Evolutionary conservation across 2,329 filamentous ascomycete species (phyloP).

Genomic region (Thelonectria olida): DNA sequence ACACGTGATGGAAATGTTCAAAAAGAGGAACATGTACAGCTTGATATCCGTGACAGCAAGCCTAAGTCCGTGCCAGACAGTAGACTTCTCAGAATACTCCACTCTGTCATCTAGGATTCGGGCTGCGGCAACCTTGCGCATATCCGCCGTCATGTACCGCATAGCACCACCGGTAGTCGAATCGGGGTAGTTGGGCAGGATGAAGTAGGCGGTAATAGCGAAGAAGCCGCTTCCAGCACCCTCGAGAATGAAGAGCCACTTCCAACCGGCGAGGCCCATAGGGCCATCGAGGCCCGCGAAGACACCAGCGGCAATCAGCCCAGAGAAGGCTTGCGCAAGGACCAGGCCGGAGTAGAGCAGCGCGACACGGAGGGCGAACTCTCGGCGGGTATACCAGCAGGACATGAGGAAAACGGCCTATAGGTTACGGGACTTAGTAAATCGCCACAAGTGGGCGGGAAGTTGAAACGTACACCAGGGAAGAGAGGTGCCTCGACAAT

Average conservation of each 20-base stretch:
- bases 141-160: constrained; percentile 28
- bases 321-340: constrained; percentile 48
- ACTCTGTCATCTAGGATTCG: constrained; percentile 29
- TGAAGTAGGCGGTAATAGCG: constrained; percentile 32
- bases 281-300: not conserved
- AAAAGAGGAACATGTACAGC: constrained; percentile 33
- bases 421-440: not conserved
- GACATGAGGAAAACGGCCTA: constrained; percentile 46
- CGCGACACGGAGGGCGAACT: constrained; percentile 59
- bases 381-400: constrained; percentile 72
- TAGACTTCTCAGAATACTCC: constrained; percentile 24
- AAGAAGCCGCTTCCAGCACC: constrained; percentile 46
- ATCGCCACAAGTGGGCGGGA: not conserved
- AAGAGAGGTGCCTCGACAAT: constrained; percentile 38
- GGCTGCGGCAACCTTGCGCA: constrained; percentile 27
- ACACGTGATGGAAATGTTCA: constrained; percentile 36
- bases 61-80: constrained; percentile 28
- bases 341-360: constrained; percentile 52
- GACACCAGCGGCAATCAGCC: constrained; percentile 54
- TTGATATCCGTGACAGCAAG: constrained; percentile 32
- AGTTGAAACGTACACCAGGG: not conserved
- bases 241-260: constrained; percentile 70
- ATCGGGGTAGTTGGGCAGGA: constrained; percentile 33
- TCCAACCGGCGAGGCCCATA: constrained; percentile 36
- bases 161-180: constrained; percentile 18